Conservation (phyloP, 192 early-diverging fungal genomes). For the Podila verticillata region DNA sequence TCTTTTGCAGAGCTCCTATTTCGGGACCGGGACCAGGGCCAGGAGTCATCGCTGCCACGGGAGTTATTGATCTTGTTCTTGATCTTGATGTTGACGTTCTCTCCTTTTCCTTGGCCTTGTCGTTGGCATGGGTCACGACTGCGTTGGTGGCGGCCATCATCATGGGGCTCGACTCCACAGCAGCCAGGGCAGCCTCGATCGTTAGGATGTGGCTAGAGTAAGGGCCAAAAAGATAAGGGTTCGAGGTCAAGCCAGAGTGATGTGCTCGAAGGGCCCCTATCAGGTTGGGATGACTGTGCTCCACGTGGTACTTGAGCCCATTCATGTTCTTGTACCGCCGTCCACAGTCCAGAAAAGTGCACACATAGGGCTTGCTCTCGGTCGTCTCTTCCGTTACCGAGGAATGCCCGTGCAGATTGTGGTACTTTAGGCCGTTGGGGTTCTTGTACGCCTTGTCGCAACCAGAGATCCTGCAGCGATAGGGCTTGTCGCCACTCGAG, state of each 20-base stretch:
- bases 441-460: constrained; percentile 98
- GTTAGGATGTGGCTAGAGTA: constrained; percentile 13
- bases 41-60: not conserved
- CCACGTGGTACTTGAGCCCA: constrained; percentile 79
- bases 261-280: constrained; percentile 21
- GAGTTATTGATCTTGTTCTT: not conserved
- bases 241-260: constrained; percentile 10
- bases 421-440: constrained; percentile 97
- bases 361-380: constrained; percentile 68
- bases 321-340: constrained; percentile 83
- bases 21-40: not conserved
- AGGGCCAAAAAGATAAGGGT: constrained; percentile 16
- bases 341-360: constrained; percentile 69
- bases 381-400: constrained; percentile 28
- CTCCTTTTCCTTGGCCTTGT: not conserved
- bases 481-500: constrained; percentile 73
- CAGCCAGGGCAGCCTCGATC: constrained; percentile 15
- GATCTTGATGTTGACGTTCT: not conserved
- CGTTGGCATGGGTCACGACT: constrained; percentile 1
- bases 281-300: constrained; percentile 56
- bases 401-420: constrained; percentile 93
- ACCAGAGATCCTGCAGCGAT: constrained; percentile 85
- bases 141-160: constrained; percentile 32
- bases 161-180: constrained; percentile 24
- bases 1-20: not conserved